These are phyloP conservation scores for Cercospora citrullina DNA, from an alignment of 2,329 filamentous ascomycete genomes.

Conservation along the genomic window DNA sequence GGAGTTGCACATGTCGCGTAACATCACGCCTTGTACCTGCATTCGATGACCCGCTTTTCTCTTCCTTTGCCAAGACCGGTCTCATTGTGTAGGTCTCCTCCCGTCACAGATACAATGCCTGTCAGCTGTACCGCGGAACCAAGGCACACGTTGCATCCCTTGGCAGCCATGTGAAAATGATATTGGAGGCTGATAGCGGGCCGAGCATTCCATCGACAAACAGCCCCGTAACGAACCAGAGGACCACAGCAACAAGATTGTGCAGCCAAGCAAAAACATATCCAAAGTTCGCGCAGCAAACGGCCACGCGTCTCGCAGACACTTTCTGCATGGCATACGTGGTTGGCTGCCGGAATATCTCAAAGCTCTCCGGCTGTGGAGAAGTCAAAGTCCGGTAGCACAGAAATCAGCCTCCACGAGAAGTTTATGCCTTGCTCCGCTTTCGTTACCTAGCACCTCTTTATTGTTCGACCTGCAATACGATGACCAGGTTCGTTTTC, in stretches of 20 bases:
- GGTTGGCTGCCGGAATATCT: neutral
- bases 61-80: neutral
- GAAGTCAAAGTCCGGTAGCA: constrained; percentile 16
- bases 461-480: constrained; percentile 18
- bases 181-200: neutral
- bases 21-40: constrained; percentile 15
- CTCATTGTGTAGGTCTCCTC: neutral
- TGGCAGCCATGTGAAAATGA: neutral
- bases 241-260: neutral
- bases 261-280: neutral
- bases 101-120: neutral
- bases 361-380: neutral
- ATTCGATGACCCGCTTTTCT: constrained; percentile 2
- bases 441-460: constrained; percentile 7
- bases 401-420: constrained; percentile 18
- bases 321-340: constrained; percentile 3
- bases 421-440: constrained; percentile 11
- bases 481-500: constrained; percentile 14
- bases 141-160: neutral
- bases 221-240: neutral
- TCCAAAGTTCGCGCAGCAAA: neutral
- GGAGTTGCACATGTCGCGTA: constrained; percentile 8
- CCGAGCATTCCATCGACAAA: neutral
- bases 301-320: neutral
- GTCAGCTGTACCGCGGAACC: neutral